Percentiles rank a stretch among this genome's conserved stretches.
These are phyloP conservation scores for Litchi chinensis DNA, from an alignment of 345 rosid species.

Conservation along the genomic window DNA sequence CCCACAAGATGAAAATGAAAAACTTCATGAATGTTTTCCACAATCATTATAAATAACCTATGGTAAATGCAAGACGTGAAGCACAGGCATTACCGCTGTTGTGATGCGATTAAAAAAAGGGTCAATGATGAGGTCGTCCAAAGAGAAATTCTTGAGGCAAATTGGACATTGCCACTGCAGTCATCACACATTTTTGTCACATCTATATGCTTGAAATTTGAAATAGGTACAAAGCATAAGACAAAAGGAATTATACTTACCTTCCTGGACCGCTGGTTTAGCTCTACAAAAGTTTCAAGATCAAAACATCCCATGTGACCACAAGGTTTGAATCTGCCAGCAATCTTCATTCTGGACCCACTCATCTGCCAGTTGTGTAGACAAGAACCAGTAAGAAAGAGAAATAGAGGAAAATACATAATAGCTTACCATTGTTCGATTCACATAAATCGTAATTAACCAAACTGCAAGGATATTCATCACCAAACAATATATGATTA, in stretches of 20 bases:
- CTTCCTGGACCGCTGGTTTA: conserved; percentile 39
- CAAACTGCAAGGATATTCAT: background rate
- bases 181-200: background rate
- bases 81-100: conserved; percentile 25
- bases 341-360: conserved; percentile 40
- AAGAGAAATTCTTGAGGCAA: conserved; percentile 37
- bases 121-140: conserved; percentile 36
- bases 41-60: background rate
- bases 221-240: conserved; percentile 2
- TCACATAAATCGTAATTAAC: background rate
- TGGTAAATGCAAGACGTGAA: background rate
- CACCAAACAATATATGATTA: background rate
- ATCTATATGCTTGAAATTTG: background rate
- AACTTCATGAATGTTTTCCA: background rate
- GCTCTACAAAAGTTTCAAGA: conserved; percentile 37
- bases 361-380: conserved; percentile 29
- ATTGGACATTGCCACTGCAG: conserved; percentile 50
- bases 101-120: conserved; percentile 37
- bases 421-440: background rate
- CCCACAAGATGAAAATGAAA: background rate
- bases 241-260: conserved; percentile 14
- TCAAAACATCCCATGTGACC: conserved; percentile 42
- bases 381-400: background rate
- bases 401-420: conserved; percentile 3
- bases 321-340: conserved; percentile 40